phyloP scores from a whole-genome alignment of 306 rosid species.

The Morella rubra region DNA sequence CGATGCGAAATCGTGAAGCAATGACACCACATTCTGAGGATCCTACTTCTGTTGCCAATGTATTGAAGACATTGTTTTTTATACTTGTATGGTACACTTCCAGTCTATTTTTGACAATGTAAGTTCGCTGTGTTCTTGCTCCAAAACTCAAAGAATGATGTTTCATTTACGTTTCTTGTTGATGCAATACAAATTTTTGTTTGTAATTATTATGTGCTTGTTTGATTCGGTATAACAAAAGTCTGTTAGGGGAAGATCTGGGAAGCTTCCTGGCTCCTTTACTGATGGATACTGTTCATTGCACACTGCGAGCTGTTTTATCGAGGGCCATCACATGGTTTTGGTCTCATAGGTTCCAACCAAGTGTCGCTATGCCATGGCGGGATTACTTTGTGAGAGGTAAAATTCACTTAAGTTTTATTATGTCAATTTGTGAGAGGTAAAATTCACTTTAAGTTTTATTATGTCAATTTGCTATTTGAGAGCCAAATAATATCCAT shows the following conservation, averaged over 20 bases:
- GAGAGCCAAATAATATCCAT: conserved; percentile 2
- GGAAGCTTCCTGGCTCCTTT: conserved; percentile 97
- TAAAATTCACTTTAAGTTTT: conserved; percentile 37
- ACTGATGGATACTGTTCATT: conserved; percentile 86
- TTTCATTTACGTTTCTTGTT: conserved; percentile 12
- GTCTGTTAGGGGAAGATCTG: conserved; percentile 84
- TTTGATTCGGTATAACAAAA: conserved; percentile 84
- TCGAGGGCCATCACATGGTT: conserved; percentile 80
- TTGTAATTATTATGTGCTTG: conserved; percentile 23
- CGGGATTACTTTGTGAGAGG: conserved; percentile 86
- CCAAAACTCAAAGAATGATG: conserved; percentile 7
- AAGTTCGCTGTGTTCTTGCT: conserved; percentile 45
- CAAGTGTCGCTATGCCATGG: conserved; percentile 79
- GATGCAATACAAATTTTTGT: conserved; percentile 5
- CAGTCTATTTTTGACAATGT: conserved; percentile 95
- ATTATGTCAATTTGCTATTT: conserved; percentile 14
- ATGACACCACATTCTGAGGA: conserved; percentile 29
- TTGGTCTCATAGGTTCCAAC: conserved; percentile 76
- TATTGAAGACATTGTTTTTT: conserved; percentile 82
- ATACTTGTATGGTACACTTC: conserved; percentile 85
- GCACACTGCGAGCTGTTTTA: conserved; percentile 82
- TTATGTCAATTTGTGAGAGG: conserved; percentile 28
- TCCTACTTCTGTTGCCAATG: conserved; percentile 48
- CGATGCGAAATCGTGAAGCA: conserved; percentile 38
- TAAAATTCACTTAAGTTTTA: conserved; percentile 36